Percentiles rank a stretch among this genome's conserved stretches.
Conservation (phyloP, 2,329 filamentous ascomycete genomes). For the Botryosphaeria dothidea region DNA sequence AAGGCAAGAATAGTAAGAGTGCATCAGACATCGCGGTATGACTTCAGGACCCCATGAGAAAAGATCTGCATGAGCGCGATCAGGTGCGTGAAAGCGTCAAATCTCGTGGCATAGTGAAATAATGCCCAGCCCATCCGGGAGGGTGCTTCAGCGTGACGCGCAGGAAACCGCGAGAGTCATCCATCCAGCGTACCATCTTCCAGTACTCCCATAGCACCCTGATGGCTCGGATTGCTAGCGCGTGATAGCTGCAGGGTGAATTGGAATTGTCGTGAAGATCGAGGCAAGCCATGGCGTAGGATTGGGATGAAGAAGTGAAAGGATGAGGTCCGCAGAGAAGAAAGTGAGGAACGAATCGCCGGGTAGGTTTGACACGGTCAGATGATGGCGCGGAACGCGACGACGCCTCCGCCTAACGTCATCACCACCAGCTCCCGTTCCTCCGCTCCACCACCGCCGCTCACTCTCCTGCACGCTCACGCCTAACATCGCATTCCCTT, state of each 20-base stretch:
- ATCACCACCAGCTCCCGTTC: neutral
- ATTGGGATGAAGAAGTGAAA: neutral
- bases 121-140: neutral
- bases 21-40: neutral
- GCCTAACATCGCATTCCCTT: too few relatives aligned
- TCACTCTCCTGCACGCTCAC: neutral
- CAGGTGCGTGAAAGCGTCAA: neutral
- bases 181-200: neutral
- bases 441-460: neutral
- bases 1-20: neutral
- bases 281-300: neutral
- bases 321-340: neutral
- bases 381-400: slow-evolving; percentile 1
- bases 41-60: neutral
- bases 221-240: neutral
- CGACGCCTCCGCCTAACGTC: neutral
- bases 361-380: neutral
- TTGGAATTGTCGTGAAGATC: neutral
- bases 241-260: neutral
- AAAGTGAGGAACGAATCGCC: neutral
- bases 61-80: neutral
- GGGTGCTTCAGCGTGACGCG: neutral
- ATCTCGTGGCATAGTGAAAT: neutral
- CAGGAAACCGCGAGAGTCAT: neutral
- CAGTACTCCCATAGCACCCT: neutral